Conservation (phyloP, 2,329 filamentous ascomycete genomes). For the Hypocrella siamensis region DNA sequence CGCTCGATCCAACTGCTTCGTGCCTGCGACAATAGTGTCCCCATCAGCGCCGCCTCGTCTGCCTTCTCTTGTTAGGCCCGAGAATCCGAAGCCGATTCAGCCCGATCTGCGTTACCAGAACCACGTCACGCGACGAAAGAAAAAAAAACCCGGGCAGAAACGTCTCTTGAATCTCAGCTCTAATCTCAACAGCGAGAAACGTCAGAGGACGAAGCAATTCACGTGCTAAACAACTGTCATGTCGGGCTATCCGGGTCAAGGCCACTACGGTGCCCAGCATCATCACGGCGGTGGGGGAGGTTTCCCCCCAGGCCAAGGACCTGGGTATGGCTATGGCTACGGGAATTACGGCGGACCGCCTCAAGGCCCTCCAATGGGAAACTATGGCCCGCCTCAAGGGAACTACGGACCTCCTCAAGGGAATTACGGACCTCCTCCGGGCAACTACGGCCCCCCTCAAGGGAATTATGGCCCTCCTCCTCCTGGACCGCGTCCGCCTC, state of each 20-base stretch:
- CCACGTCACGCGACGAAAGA: too few relatives aligned
- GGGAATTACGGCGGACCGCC: constrained; percentile 11
- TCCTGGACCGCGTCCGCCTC: constrained; percentile 12
- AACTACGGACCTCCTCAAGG: constrained; percentile 6
- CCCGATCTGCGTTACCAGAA: too few relatives aligned
- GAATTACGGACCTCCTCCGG: constrained; percentile 3
- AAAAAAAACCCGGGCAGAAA: background rate
- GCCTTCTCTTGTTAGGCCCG: too few relatives aligned
- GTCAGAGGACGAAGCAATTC: too few relatives aligned
- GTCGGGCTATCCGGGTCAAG: constrained; percentile 26
- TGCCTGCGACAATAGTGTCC: too few relatives aligned
- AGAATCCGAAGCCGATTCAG: too few relatives aligned
- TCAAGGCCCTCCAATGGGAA: constrained; percentile 8
- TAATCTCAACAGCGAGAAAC: background rate
- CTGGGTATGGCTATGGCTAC: constrained; percentile 15
- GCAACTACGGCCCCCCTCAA: constrained; percentile 11
- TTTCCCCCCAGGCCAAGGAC: constrained; percentile 8
- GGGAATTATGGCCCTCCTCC: constrained; percentile 9
- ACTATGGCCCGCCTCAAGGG: constrained; percentile 9
- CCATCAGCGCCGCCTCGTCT: too few relatives aligned
- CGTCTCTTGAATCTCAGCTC: background rate
- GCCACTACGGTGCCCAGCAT: constrained; percentile 18
- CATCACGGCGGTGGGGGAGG: constrained; percentile 15
- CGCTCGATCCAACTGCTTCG: too few relatives aligned
- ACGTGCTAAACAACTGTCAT: constrained; percentile 10